Conservation (phyloP, 306 rosid genomes). For the Inga laurina region DNA sequence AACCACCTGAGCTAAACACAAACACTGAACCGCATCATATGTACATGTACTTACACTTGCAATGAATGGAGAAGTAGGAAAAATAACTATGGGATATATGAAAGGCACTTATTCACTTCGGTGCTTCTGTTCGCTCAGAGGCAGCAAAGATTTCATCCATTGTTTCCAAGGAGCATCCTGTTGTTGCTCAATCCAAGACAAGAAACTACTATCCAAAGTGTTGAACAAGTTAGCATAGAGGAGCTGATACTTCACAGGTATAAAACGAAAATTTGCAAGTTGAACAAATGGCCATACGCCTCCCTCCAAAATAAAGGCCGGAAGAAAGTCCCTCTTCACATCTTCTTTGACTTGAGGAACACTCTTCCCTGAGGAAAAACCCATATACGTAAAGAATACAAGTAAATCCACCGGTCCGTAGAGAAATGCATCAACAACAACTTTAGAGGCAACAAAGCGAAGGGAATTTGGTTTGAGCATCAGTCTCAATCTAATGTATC, state of each 20-base stretch:
- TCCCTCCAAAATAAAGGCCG: constrained; percentile 78
- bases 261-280: constrained; percentile 75
- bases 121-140: constrained; percentile 50
- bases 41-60: constrained; percentile 32
- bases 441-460: constrained; percentile 79
- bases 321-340: constrained; percentile 83
- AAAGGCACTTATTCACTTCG: constrained; percentile 31
- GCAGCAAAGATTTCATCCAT: constrained; percentile 65
- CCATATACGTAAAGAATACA: constrained; percentile 84
- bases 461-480: constrained; percentile 65
- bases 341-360: constrained; percentile 73
- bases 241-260: constrained; percentile 91
- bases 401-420: constrained; percentile 80
- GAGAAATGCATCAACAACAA: constrained; percentile 67
- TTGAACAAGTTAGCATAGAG: constrained; percentile 88
- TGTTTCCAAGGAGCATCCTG: constrained; percentile 92
- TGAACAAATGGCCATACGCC: constrained; percentile 87
- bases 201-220: constrained; percentile 86
- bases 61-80: constrained; percentile 7
- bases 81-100: constrained; percentile 9
- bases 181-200: constrained; percentile 97
- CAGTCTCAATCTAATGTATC: constrained; percentile 55
- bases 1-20: constrained; percentile 14
- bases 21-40: constrained; percentile 14
- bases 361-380: constrained; percentile 74